Conservation (phyloP, 148 eudicot species). For the Rhododendron williamsianum region DNA sequence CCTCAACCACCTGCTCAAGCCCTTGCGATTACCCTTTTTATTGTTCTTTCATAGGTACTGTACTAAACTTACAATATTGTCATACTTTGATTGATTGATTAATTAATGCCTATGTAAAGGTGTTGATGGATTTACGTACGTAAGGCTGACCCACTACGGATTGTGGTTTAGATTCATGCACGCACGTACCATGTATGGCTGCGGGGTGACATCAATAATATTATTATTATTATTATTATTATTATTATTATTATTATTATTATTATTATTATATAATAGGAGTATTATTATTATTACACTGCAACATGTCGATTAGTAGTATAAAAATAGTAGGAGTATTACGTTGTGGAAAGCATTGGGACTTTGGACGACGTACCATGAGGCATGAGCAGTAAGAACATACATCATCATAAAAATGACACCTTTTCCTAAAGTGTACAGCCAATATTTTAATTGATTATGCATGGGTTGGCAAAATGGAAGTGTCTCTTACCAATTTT, state of each 20-base stretch:
- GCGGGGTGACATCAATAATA: not conserved
- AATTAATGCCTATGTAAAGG: not conserved
- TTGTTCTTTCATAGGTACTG: too few relatives aligned
- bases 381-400: not conserved
- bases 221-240: not conserved
- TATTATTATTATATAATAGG: not conserved
- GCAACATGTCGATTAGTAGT: not conserved
- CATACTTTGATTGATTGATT: not conserved
- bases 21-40: not conserved
- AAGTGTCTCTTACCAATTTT: not conserved
- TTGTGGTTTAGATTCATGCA: constrained; percentile 6
- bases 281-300: not conserved
- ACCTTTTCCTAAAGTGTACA: not conserved
- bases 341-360: not conserved
- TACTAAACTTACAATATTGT: not conserved
- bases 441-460: not conserved
- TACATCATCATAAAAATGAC: not conserved
- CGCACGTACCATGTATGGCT: not conserved
- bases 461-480: not conserved
- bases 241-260: too few relatives aligned
- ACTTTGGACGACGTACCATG: not conserved
- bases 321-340: not conserved
- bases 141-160: not conserved
- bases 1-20: not conserved
- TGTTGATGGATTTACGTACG: constrained; percentile 6